A percentile compares a stretch with the other conserved stretches of the same genome.
Evolutionary conservation across 2,329 filamentous ascomycete genomes (phyloP).

Genomic region (Rugonectria rugulosa): DNA sequence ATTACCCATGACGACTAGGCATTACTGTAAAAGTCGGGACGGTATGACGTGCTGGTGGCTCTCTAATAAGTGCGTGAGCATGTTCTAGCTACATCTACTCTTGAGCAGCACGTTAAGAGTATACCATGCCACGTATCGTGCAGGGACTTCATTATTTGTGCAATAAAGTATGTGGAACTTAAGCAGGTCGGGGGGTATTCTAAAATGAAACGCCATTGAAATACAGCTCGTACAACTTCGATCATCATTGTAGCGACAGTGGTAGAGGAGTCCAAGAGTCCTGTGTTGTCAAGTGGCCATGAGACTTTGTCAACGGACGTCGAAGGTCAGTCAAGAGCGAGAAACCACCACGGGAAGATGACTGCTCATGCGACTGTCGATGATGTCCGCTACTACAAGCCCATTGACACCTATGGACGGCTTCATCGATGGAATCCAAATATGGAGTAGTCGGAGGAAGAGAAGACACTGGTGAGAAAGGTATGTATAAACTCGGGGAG

Average conservation of each 20-base stretch:
- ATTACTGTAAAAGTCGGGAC: no score
- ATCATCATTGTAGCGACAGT: no score
- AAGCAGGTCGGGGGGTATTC: no score
- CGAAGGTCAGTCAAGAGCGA: neutral
- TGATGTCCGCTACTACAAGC: neutral
- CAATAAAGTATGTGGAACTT: no score
- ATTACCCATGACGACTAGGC: no score
- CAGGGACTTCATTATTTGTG: no score
- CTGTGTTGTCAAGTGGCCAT: neutral
- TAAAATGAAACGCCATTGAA: no score
- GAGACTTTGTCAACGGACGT: neutral
- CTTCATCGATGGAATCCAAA: neutral
- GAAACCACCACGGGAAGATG: neutral
- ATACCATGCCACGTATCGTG: no score
- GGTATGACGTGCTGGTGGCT: no score
- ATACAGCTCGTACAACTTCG: slow-evolving; percentile 32
- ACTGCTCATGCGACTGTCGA: neutral
- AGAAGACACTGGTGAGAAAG: neutral
- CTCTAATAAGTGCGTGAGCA: no score
- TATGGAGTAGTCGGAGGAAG: neutral
- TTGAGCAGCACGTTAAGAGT: no score
- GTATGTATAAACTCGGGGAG: neutral
- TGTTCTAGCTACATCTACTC: no score
- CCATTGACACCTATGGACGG: neutral
- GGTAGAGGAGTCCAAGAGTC: slow-evolving; percentile 30